Base-by-base conservation (phyloP, 2,329 filamentous ascomycete genomes). In the Talaromyces funiculosus region DNA sequence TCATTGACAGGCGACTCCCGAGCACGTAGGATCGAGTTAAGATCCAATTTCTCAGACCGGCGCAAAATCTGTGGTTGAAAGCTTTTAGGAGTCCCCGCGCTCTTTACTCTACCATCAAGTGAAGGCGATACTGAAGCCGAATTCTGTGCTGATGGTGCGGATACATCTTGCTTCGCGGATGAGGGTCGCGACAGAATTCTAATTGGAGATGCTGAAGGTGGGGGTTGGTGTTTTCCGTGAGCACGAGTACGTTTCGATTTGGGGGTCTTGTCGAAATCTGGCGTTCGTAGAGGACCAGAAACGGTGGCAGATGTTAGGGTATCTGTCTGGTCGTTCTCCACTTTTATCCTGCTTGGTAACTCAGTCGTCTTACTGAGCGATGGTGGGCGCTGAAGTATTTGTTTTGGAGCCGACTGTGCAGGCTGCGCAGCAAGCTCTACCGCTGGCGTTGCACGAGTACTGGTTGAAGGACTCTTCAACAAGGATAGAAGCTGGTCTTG, bases 21-120 rank as follows among this genome's bases (percentile, higher is more conserved):
- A 31, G 64, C 61, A 31, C 72, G 66, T 57, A 73, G 63, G 61
- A 69, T 61, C 20, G 63, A 66, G 24, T 74, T 70, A 24, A 71
- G 64, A 31, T 70, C 71, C 5, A 64, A 63, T 60, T 71, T 78
- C 54, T 79, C 75, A 26, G 80, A 79, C 3, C 81, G 79, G 62
- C 80, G 81, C 18, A 84, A 67, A 26, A 83, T 83, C 59, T 82
- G 80, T 8, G 81, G 81, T 61, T 82, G 80, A 64, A 83, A 83
- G 12, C 76, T 72, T 64, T 79, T 82, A 12, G 72, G 62, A 10
- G 71, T 66, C 53, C 74, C 70, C 12, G 64, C 47, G 33, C 26
- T 26, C 57, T 70, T 72, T 1, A 61, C 58, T 38, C 68, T 69
- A 53, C 60, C 47, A 31, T 59, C 56, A 45, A 63, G 62, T 45